phyloP scores from a whole-genome alignment of 2,329 filamentous ascomycete genomes.

The Ceratocystis lukuohia region DNA sequence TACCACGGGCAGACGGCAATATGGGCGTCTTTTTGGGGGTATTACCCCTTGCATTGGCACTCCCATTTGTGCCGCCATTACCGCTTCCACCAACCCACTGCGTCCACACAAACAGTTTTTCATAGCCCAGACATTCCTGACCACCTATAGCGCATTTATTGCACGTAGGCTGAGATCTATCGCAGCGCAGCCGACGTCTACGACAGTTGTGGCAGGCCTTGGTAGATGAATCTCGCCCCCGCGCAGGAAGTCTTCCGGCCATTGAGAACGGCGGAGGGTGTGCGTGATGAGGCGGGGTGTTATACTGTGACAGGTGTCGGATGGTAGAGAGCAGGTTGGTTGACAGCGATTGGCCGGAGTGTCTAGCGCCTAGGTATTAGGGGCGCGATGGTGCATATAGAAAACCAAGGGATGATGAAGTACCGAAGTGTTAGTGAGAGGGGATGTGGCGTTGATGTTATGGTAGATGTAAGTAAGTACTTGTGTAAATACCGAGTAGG shows the following conservation, averaged over 20 bases:
- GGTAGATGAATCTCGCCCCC: constrained; percentile 14
- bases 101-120: constrained; percentile 47
- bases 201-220: constrained; percentile 50
- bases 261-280: neutral
- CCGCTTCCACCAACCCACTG: constrained; percentile 23
- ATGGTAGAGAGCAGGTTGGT: neutral
- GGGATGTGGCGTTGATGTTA: too few species aligned
- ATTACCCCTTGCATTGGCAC: neutral
- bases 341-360: neutral
- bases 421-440: too few species aligned
- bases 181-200: constrained; percentile 46
- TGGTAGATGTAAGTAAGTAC: too few species aligned
- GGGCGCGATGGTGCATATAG: too few species aligned
- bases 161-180: constrained; percentile 45
- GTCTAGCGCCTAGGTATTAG: neutral
- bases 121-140: constrained; percentile 48
- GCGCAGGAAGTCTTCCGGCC: constrained; percentile 6
- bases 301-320: neutral
- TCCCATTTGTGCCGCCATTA: neutral
- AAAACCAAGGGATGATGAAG: too few species aligned
- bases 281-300: too few species aligned
- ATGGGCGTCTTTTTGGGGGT: neutral
- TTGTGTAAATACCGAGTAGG: too few species aligned
- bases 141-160: constrained; percentile 44
- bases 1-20: neutral